A percentile compares a stretch with the other conserved stretches of the same genome.
Conservation (phyloP, 2,329 filamentous ascomycete genomes). For the Dendryphion nanum region DNA sequence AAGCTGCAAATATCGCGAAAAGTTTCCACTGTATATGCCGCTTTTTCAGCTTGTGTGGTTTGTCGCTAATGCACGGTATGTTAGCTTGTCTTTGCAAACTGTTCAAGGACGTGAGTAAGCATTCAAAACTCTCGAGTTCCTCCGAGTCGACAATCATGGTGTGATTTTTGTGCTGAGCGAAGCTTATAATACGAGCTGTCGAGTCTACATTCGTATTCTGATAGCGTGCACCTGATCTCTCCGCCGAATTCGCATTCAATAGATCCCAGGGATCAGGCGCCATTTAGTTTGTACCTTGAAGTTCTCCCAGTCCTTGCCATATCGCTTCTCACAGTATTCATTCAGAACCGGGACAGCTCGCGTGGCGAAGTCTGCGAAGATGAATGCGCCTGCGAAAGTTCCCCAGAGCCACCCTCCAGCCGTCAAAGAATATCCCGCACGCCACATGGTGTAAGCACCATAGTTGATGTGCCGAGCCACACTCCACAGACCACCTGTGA, state of each 20-base stretch:
- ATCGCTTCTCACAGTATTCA: slow-evolving; percentile 47
- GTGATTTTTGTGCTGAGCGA: no score
- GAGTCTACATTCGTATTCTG: no score
- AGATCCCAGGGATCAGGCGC: slow-evolving; percentile 32
- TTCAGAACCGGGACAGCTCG: slow-evolving; percentile 50
- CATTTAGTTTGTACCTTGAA: slow-evolving; percentile 44
- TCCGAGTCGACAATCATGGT: no score
- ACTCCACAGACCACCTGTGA: slow-evolving; percentile 49
- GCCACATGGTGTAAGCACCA: slow-evolving; percentile 53
- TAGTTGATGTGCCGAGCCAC: slow-evolving; percentile 57
- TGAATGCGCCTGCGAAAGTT: slow-evolving; percentile 40
- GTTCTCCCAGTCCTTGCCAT: slow-evolving; percentile 41
- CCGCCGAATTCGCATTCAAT: no score
- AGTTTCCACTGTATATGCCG: no score
- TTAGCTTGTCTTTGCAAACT: no score
- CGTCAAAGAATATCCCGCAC: slow-evolving; percentile 49
- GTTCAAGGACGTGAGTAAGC: no score
- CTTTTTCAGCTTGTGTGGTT: slow-evolving; percentile 3
- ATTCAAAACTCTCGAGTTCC: no score
- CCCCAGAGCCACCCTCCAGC: slow-evolving; percentile 49
- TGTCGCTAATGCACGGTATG: slow-evolving; percentile 2
- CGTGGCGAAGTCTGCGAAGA: slow-evolving; percentile 46
- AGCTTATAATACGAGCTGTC: no score
- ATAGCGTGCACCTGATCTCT: no score
- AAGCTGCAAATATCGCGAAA: no score